phyloP scores from a whole-genome alignment of 2,329 filamentous ascomycete genomes.

The Knoxdaviesia proteae region DNA sequence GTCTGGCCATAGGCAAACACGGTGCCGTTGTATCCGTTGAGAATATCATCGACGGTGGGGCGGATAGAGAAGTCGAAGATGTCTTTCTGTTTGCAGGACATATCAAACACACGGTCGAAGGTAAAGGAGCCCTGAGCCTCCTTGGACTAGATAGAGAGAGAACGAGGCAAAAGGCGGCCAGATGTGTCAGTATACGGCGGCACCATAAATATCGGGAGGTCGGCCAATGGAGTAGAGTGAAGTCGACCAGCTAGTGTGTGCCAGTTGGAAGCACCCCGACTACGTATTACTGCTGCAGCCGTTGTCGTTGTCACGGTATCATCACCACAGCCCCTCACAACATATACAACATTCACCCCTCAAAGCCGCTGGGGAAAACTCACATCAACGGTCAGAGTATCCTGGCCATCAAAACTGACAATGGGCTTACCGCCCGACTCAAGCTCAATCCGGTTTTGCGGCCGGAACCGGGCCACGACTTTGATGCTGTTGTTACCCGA shows the following conservation, averaged over 20 bases:
- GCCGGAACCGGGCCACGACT: conserved; percentile 95
- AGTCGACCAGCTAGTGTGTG: too few relatives aligned
- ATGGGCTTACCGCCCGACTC: conserved; percentile 80
- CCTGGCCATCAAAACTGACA: conserved; percentile 69
- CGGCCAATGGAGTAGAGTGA: too few relatives aligned
- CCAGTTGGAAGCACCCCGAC: too few relatives aligned
- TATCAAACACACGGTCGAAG: conserved; percentile 94
- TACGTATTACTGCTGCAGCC: too few relatives aligned
- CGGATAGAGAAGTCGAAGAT: conserved; percentile 98
- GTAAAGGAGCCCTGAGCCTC: conserved; percentile 77
- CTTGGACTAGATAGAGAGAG: conserved; percentile 38
- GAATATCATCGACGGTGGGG: conserved; percentile 87
- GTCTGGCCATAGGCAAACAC: conserved; percentile 98
- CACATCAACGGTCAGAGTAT: conserved; percentile 76
- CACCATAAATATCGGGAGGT: too few relatives aligned
- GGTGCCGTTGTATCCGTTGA: conserved; percentile 97
- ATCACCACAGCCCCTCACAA: too few relatives aligned
- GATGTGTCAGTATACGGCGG: too few relatives aligned
- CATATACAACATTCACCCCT: neutral
- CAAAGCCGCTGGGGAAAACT: conserved; percentile 13
- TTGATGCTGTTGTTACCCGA: conserved; percentile 43
- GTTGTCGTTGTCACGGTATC: too few relatives aligned
- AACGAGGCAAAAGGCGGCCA: neutral
- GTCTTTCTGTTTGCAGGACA: conserved; percentile 73
- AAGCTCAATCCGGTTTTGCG: conserved; percentile 88